These are phyloP conservation scores for Rhododendron ferrugineum DNA, from an alignment of 148 eudicot genomes.

Conservation along the genomic window DNA sequence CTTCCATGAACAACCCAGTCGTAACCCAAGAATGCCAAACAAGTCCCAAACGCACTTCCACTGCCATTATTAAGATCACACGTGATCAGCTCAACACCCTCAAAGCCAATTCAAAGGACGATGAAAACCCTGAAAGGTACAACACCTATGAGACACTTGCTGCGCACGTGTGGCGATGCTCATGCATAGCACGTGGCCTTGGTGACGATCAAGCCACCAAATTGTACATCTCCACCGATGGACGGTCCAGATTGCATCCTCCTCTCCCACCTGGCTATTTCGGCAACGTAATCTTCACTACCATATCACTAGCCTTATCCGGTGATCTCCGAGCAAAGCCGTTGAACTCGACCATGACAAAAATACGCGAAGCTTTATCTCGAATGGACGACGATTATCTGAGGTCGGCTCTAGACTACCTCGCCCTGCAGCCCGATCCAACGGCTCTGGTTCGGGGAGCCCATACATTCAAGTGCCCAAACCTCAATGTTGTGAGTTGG, in stretches of 20 bases:
- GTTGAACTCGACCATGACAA: conserved; percentile 1
- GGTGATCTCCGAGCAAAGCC: conserved; percentile 20
- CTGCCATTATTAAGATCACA: conserved; percentile 6
- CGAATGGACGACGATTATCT: conserved; percentile 3
- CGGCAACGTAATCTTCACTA: conserved; percentile 17
- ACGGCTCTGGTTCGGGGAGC: not conserved
- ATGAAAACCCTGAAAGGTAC: not conserved
- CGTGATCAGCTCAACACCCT: conserved; percentile 19
- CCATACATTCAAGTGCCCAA: not conserved
- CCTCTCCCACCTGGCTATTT: conserved; percentile 25
- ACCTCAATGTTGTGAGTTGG: conserved; percentile 1
- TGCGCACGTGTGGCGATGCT: conserved; percentile 22
- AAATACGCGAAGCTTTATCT: conserved; percentile 11
- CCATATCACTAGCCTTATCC: not conserved
- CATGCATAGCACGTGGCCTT: conserved; percentile 25
- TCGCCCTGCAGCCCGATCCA: conserved; percentile 1
- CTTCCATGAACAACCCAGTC: conserved; percentile 11
- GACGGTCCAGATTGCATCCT: conserved; percentile 20
- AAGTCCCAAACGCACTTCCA: not conserved
- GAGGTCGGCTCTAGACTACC: conserved; percentile 1
- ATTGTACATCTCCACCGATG: conserved; percentile 20
- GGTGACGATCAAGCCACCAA: conserved; percentile 18
- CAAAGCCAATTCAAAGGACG: conserved; percentile 16
- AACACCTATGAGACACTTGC: conserved; percentile 25
- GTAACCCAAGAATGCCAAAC: not conserved